A percentile compares a stretch with the other conserved stretches of the same genome.
Conservation (phyloP, 148 eudicot species). For the Selenicereus undatus region DNA sequence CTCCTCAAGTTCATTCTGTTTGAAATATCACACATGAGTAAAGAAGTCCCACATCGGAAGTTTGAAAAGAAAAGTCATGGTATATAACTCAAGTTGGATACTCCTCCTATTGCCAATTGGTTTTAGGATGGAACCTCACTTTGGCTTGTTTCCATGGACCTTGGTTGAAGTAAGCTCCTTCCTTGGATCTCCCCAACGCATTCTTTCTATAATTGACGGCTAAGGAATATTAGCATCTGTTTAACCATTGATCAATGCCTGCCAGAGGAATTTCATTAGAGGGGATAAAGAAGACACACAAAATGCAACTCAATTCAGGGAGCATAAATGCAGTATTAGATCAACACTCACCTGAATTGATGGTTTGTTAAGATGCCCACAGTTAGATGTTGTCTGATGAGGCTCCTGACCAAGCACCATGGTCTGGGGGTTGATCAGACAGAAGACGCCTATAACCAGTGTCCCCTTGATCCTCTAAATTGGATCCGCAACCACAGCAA, state of each 20-base stretch:
- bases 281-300: not conserved
- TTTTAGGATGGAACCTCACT: too few species aligned
- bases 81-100: too few species aligned
- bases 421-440: constrained; percentile 87
- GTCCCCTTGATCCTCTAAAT: constrained; percentile 95
- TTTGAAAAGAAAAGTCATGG: too few species aligned
- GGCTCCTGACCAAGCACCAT: constrained; percentile 99
- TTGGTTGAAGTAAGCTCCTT: too few species aligned
- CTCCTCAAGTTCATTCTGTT: too few species aligned
- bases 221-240: constrained; percentile 60
- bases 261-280: constrained; percentile 19
- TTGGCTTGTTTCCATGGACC: too few species aligned
- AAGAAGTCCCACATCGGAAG: too few species aligned
- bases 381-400: constrained; percentile 82
- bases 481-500: constrained; percentile 94
- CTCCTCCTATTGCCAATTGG: too few species aligned
- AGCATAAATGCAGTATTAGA: too few species aligned
- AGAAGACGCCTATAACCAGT: constrained; percentile 92
- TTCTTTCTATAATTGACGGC: too few species aligned
- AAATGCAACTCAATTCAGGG: not conserved
- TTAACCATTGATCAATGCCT: constrained; percentile 93
- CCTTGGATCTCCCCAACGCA: too few species aligned
- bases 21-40: too few species aligned
- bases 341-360: constrained; percentile 76
- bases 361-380: constrained; percentile 90